Evolutionary conservation across 305 asterid species (phyloP), one percentile per base, ranked within the genome.

Genomic region (Plantago coronopus): DNA sequence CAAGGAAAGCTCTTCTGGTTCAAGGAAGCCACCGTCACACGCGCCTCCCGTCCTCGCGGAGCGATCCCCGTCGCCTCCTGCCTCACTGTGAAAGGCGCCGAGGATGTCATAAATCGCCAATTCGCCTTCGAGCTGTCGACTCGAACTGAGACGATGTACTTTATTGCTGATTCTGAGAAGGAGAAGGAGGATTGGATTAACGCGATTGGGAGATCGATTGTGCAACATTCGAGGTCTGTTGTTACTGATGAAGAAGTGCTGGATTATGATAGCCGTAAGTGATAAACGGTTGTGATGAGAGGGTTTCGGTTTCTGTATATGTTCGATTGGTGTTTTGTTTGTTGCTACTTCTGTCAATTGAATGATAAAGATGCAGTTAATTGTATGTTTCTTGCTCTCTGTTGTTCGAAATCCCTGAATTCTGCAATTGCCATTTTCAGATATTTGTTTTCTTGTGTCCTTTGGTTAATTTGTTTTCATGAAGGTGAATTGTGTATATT

Each of bases 1-100:
- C 94, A 89, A 70, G 97, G 99, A 3, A 93, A 83, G 48, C 82
- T 93, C 51, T 89, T 93, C 82, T 93, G 99, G 99, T 93, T 93
- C 87, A 93, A 93, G 85, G 97, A 85, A 37, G 73, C 85, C 2
- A 65, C 66, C 63, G 73, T 93, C 73, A 78, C 69, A 16, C 86
- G 95, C 38, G 83, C 70, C 51, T 87, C 99, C 66, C 61, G 31
- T 23, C 89, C 99, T 0, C 99, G 99, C 1, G 99, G 97, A 34
- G 89, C 85, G 23, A 74, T 93, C 57, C 87, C 94, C 0, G 99
- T 83, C 54, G 88, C 80, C 44, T 40, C 62, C 58, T 93, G 95
- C 81, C 83, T 89, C 61, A 93, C 99, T 1, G 96, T 85, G 27
- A 93, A 93, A 65, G 99, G 99, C 38, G 97, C 96, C 14, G 99